phyloP scores from a whole-genome alignment of 2,329 filamentous ascomycete genomes.

The Beauveria asiatica region DNA sequence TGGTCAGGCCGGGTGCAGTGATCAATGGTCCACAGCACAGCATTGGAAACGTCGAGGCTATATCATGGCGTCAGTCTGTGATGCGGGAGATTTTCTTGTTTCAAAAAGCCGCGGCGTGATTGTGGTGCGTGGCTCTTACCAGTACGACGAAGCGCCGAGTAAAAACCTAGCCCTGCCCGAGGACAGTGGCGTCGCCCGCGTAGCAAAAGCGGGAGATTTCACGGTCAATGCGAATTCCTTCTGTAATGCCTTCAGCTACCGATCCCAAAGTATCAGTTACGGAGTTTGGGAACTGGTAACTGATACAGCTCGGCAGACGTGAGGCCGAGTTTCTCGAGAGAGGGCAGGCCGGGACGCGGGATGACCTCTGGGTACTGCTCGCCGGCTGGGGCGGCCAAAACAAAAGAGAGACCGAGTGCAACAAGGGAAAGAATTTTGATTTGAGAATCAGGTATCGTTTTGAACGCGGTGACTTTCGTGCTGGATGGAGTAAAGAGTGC shows the following conservation, averaged over 20 bases:
- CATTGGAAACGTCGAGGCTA: background rate
- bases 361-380: background rate
- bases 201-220: background rate
- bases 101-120: too few relatives aligned
- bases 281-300: background rate
- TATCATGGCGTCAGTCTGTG: too few relatives aligned
- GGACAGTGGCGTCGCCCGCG: background rate
- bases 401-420: too few relatives aligned
- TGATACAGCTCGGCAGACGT: background rate
- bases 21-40: background rate
- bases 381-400: too few relatives aligned
- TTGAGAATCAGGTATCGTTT: too few relatives aligned
- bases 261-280: too few relatives aligned
- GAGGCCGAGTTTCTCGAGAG: background rate
- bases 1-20: background rate
- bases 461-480: too few relatives aligned
- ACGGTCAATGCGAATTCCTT: background rate
- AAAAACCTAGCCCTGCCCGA: background rate
- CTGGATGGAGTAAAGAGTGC: too few relatives aligned
- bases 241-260: too few relatives aligned
- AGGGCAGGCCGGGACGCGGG: background rate
- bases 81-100: too few relatives aligned
- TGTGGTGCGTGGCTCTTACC: background rate
- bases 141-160: background rate
- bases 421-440: too few relatives aligned